Percentiles rank a stretch among this genome's conserved stretches.
Evolutionary conservation across 2,329 filamentous ascomycete species (phyloP).

Genomic region (Paracoccidioides lutzii): DNA sequence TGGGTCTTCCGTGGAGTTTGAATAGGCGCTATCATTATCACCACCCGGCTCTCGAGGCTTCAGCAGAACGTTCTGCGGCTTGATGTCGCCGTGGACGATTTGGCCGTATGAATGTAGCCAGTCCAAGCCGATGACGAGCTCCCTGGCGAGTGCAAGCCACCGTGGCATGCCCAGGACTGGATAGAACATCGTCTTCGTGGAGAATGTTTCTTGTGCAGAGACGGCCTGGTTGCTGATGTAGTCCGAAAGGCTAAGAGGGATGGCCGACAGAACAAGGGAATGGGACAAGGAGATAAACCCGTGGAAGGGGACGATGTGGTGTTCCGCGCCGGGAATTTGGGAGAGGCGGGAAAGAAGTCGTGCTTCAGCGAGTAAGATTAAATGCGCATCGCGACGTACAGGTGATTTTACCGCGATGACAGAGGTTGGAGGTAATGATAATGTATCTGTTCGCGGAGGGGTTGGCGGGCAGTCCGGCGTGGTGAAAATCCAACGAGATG

Average conservation of each 20-base stretch:
- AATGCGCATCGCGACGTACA: constrained; percentile 26
- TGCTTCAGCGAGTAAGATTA: constrained; percentile 32
- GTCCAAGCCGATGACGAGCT: constrained; percentile 28
- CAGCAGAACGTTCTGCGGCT: constrained; percentile 35
- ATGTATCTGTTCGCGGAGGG: constrained; percentile 16
- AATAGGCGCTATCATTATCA: constrained; percentile 2
- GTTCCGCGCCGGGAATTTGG: constrained; percentile 19
- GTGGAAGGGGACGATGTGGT: constrained; percentile 33
- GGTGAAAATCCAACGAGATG: constrained; percentile 15
- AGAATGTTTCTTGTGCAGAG: constrained; percentile 18
- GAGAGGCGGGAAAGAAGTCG: constrained; percentile 29
- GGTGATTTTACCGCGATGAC: constrained; percentile 36
- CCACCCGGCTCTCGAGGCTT: constrained; percentile 10
- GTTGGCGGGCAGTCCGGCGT: constrained; percentile 21
- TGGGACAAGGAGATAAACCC: constrained; percentile 28
- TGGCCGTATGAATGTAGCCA: constrained; percentile 32
- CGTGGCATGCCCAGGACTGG: constrained; percentile 29
- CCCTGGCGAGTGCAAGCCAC: constrained; percentile 30
- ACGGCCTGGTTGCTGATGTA: constrained; percentile 28
- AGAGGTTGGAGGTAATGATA: constrained; percentile 3
- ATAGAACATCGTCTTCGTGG: constrained; percentile 33
- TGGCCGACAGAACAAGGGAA: constrained; percentile 33
- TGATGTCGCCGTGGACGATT: constrained; percentile 38
- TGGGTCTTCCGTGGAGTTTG: constrained; percentile 2
- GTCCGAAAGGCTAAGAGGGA: constrained; percentile 30